These are phyloP conservation scores for Auricularia heimuer DNA, from an alignment of 768 basidiomycete genomes.

Conservation along the genomic window DNA sequence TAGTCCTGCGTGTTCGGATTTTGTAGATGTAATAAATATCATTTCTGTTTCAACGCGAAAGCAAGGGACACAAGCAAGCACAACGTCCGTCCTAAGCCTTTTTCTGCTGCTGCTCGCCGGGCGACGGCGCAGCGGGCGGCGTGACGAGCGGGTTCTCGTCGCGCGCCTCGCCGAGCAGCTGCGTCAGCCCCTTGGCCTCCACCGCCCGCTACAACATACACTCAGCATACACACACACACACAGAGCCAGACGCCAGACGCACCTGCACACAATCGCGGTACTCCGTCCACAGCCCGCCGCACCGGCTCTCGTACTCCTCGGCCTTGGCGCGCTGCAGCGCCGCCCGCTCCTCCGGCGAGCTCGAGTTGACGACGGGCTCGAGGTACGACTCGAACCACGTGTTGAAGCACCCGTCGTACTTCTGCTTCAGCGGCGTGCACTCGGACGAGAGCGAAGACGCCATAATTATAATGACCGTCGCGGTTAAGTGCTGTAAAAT, in stretches of 20 bases:
- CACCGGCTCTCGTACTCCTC: conserved; percentile 83
- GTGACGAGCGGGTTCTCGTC: conserved; percentile 57
- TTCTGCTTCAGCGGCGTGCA: conserved; percentile 85
- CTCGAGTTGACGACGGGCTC: conserved; percentile 53
- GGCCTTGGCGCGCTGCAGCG: conserved; percentile 67
- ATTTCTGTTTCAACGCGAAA: too few species aligned
- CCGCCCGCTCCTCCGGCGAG: conserved; percentile 37
- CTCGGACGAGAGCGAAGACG: conserved; percentile 67
- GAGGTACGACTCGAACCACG: conserved; percentile 96
- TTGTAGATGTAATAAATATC: too few species aligned
- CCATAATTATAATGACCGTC: conserved; percentile 50
- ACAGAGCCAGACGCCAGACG: conserved; percentile 21
- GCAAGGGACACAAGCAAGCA: too few species aligned
- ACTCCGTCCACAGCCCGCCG: conserved; percentile 71
- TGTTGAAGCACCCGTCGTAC: conserved; percentile 94
- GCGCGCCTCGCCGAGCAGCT: conserved; percentile 67
- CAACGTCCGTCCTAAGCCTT: too few species aligned
- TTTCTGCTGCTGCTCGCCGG: too few species aligned
- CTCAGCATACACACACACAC: not conserved
- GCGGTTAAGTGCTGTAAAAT: not conserved
- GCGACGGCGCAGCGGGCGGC: conserved; percentile 39
- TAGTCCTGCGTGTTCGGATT: too few species aligned
- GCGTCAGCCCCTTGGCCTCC: conserved; percentile 65
- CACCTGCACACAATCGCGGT: conserved; percentile 78
- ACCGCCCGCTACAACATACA: conserved; percentile 52